These are phyloP conservation scores for Teratosphaeria pseudoeucalypti DNA, from an alignment of 2,329 filamentous ascomycete species.

Conservation along the genomic window DNA sequence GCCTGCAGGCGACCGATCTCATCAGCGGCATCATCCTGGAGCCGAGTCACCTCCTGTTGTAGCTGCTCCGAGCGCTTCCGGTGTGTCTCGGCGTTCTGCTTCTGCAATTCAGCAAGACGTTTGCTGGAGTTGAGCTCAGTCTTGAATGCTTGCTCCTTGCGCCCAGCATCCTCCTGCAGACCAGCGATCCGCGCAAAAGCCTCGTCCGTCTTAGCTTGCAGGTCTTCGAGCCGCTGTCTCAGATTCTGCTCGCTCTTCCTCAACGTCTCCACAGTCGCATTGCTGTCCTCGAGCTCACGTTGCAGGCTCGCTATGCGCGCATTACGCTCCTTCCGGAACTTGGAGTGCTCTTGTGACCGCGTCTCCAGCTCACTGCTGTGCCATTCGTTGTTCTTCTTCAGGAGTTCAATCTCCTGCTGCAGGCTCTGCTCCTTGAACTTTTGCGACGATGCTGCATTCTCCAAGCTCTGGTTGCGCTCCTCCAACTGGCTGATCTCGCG, in stretches of 20 bases:
- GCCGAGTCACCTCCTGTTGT: constrained; percentile 51
- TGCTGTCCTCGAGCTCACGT: constrained; percentile 76
- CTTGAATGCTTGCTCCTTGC: constrained; percentile 75
- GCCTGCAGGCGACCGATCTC: constrained; percentile 40
- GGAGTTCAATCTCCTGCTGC: constrained; percentile 79
- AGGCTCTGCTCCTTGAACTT: constrained; percentile 86
- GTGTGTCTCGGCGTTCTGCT: constrained; percentile 63
- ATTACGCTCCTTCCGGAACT: constrained; percentile 89
- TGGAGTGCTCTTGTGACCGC: constrained; percentile 75
- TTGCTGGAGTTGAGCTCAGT: constrained; percentile 74
- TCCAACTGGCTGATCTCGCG: constrained; percentile 75
- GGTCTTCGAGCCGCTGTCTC: constrained; percentile 68
- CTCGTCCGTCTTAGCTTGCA: constrained; percentile 80
- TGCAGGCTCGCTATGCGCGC: constrained; percentile 80
- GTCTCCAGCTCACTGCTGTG: constrained; percentile 85
- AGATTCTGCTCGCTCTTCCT: constrained; percentile 71
- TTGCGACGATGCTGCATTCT: constrained; percentile 66
- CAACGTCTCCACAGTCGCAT: constrained; percentile 63
- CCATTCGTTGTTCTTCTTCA: constrained; percentile 87
- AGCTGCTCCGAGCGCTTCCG: constrained; percentile 61
- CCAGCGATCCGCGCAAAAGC: constrained; percentile 71
- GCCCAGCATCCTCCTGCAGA: constrained; percentile 70
- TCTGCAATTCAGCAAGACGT: constrained; percentile 71
- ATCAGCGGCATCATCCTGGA: constrained; percentile 57
- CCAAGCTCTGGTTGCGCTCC: constrained; percentile 71